Evolutionary conservation across 352 stramenopile species (phyloP), one percentile per base, ranked within the genome.

Genomic region (Phytopythium boreale): DNA sequence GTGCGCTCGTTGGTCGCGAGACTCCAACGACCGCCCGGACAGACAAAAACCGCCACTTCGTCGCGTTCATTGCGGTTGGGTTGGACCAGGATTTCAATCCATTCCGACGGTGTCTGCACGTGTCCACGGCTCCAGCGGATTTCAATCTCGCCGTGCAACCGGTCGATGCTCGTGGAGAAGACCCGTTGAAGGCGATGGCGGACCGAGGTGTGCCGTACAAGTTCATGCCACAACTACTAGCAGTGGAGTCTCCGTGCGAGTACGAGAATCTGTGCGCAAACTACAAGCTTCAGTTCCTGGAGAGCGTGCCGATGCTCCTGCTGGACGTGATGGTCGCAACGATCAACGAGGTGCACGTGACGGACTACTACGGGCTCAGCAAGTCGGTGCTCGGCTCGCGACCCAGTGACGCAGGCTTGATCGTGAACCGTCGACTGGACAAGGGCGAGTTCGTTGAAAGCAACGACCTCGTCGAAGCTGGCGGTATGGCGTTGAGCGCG

Each of bases 61-160:
- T 87, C 12, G 80, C 75, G 8, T 63, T 90, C 3, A 88, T 87
- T 66, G 82, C 78, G 0, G 71, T 90, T 11, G 77, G 78, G 2
- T 56, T 92, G 10, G 82, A 92, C 47, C 76, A 82, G 14, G 80
- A 90, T 20, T 92, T 92, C 59, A 81, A 88, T 37, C 58, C 72
- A 0, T 86, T 88, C 12, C 81, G 78, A 10, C 70, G 80, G 22
- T 92, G 84, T 67, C 60, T 92, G 24, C 77, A 87, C 58, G 80
- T 84, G 19, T 57, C 75, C 15, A 70, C 74, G 6, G 36, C 56
- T 4, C 36, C 56, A 10, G 39, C 56, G 20, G 56, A 50, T 31
- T 52, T 51, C 37, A 61, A 52, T 26, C 15, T 37, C 15, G 56
- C n/a, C n/a, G 37, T 37, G 22, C 56, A 61, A 15, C 20, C 39